phyloP scores from a whole-genome alignment of 306 rosid species.

The Cucurbita maxima region DNA sequence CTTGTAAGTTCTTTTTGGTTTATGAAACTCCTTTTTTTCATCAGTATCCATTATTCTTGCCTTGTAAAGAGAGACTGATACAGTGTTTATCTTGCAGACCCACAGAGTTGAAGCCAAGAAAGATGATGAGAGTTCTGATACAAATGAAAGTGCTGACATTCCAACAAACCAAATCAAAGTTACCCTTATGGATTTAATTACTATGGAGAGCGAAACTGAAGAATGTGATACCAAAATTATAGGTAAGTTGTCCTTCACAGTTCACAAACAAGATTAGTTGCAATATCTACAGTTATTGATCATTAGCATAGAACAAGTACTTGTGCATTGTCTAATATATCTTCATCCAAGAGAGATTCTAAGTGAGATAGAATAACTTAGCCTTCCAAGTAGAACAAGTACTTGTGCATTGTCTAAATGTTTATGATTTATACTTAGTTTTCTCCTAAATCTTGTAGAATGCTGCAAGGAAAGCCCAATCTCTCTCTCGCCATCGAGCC shows the following conservation, averaged over 20 bases:
- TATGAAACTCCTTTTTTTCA: background rate
- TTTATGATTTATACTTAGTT: conserved; percentile 5
- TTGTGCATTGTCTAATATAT: background rate
- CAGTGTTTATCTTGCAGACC: conserved; percentile 27
- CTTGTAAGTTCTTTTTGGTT: conserved; percentile 1
- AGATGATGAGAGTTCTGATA: conserved; percentile 16
- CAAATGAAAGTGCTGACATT: conserved; percentile 17
- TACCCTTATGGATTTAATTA: conserved; percentile 11
- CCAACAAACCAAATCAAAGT: conserved; percentile 17
- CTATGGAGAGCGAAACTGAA: conserved; percentile 10
- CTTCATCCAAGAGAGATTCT: background rate
- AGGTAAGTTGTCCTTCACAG: background rate
- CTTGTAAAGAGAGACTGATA: background rate
- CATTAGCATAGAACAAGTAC: background rate
- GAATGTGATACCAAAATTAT: background rate
- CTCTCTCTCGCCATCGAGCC: conserved; percentile 16
- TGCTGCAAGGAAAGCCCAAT: conserved; percentile 14
- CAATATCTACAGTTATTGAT: background rate
- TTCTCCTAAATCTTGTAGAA: conserved; percentile 23
- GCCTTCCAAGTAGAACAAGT: background rate
- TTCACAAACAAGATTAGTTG: background rate
- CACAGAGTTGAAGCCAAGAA: conserved; percentile 22
- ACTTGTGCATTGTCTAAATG: background rate
- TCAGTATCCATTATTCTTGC: background rate
- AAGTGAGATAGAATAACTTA: background rate